These are phyloP conservation scores for Withania somnifera DNA, from an alignment of 305 asterid genomes.

Conservation along the genomic window DNA sequence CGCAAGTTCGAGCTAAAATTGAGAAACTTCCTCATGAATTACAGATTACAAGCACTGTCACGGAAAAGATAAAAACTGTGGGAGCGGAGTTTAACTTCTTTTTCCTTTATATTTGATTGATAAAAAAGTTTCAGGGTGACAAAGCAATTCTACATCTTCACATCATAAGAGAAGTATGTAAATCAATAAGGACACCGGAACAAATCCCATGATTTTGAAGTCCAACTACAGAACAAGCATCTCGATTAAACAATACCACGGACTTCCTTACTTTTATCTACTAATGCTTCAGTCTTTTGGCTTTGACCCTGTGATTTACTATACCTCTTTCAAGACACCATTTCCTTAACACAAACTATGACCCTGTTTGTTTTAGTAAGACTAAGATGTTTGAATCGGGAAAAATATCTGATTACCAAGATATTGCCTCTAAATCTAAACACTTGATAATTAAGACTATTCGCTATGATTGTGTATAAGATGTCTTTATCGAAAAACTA, in stretches of 20 bases:
- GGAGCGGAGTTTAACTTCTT: neutral
- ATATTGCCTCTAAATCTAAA: neutral
- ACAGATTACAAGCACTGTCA: neutral
- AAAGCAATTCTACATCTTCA: neutral
- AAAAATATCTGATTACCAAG: neutral
- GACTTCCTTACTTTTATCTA: neutral
- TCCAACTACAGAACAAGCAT: neutral
- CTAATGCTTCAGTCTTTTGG: neutral
- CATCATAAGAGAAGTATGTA: neutral
- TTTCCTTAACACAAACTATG: neutral
- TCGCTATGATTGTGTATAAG: neutral
- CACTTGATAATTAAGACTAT: neutral
- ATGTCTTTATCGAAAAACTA: neutral
- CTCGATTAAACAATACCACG: neutral
- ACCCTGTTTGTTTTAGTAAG: neutral
- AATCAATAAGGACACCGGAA: neutral
- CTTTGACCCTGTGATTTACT: neutral
- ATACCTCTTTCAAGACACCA: neutral
- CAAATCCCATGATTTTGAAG: neutral
- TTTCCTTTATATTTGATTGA: neutral
- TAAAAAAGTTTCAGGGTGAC: neutral
- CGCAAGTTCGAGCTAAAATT: neutral
- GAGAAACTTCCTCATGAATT: neutral
- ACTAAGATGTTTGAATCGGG: neutral
- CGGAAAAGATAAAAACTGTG: neutral